Conservation (phyloP, 1,284 basidiomycete species). For the Boletellus dicymbophilus region DNA sequence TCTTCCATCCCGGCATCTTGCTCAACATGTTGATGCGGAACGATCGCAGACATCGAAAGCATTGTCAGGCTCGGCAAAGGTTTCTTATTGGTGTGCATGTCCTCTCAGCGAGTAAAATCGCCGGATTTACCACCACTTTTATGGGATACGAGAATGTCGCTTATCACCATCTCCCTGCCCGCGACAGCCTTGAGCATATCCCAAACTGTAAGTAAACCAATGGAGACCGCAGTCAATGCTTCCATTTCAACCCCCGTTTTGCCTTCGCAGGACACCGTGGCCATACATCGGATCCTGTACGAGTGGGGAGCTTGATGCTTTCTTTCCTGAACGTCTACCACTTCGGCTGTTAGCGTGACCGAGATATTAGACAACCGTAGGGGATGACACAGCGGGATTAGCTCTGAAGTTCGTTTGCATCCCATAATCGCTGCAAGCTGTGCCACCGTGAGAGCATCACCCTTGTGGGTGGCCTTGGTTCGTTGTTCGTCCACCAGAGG, state of each 20-base stretch:
- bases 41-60: conserved; percentile 40
- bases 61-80: conserved; percentile 54
- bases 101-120: conserved; percentile 47
- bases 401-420: conserved; percentile 77
- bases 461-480: conserved; percentile 61
- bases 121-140: conserved; percentile 81
- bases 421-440: conserved; percentile 89
- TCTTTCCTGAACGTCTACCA: not conserved
- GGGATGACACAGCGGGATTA: conserved; percentile 88
- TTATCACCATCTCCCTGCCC: conserved; percentile 80
- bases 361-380: conserved; percentile 70
- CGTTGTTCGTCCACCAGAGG: conserved; percentile 35
- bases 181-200: conserved; percentile 92
- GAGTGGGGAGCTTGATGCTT: conserved; percentile 3
- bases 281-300: conserved; percentile 63
- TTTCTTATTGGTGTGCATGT: no score
- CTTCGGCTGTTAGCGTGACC: conserved; percentile 57
- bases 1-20: conserved; percentile 32
- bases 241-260: conserved; percentile 95
- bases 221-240: conserved; percentile 81
- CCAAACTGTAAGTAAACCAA: conserved; percentile 85
- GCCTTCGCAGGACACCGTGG: conserved; percentile 73
- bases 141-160: conserved; percentile 61
- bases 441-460: conserved; percentile 77
- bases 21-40: conserved; percentile 50